These are phyloP conservation scores for Sclerotinia subarctica DNA, from an alignment of 2,329 filamentous ascomycete genomes.

Conservation along the genomic window DNA sequence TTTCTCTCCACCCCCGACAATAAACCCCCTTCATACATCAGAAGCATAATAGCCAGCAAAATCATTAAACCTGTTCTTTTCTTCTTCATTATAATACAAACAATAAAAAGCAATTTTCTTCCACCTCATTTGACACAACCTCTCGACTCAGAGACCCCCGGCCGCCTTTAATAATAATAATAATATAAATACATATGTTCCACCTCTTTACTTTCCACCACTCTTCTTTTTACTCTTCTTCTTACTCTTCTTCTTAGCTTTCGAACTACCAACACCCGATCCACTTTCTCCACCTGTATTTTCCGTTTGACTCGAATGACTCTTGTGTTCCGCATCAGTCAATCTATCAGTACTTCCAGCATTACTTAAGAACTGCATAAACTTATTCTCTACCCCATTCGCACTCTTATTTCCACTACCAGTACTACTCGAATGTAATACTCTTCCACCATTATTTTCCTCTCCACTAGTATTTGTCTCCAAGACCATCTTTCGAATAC, in stretches of 20 bases:
- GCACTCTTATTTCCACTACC: slow-evolving; percentile 13
- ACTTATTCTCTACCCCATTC: slow-evolving; percentile 2
- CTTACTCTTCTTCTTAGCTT: slow-evolving; percentile 6
- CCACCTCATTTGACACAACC: not conserved
- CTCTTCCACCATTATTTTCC: slow-evolving; percentile 3
- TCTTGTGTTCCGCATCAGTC: not conserved
- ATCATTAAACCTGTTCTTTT: slow-evolving; percentile 6
- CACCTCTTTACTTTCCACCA: not conserved
- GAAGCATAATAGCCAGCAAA: not conserved
- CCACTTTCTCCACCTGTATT: not conserved
- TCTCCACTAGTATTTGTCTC: slow-evolving; percentile 51
- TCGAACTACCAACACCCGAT: not conserved
- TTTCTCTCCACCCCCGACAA: not conserved
- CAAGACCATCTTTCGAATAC: slow-evolving; percentile 72
- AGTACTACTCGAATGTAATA: slow-evolving; percentile 16
- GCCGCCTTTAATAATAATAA: not conserved
- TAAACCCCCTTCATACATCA: not conserved
- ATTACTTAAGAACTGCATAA: slow-evolving; percentile 12
- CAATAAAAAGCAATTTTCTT: not conserved
- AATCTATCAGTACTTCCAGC: not conserved
- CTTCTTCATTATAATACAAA: not conserved
- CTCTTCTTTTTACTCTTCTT: slow-evolving; percentile 14
- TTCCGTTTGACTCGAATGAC: slow-evolving; percentile 10
- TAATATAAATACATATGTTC: not conserved
- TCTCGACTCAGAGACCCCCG: not conserved